Evolutionary conservation across 139 green algal species (phyloP), one percentile per base, ranked within the genome.

Genomic region (Axilococcus clingmanii): DNA sequence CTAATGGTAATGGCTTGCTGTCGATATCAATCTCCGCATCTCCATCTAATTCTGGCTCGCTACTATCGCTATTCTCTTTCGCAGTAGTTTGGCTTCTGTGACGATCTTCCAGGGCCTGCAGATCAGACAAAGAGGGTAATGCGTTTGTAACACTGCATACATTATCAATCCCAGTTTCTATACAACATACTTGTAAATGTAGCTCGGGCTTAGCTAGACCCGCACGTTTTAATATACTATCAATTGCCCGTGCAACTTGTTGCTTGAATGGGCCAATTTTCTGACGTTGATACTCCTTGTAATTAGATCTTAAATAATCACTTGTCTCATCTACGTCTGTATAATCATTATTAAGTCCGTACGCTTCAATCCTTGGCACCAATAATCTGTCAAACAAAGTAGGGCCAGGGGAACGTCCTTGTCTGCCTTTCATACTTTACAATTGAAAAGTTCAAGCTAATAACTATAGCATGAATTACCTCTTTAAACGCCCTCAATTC

Each of bases 281-380:
- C 35, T 71, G 63, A 3, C 83, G 63, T 47, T 77, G 52, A 52
- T 92, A 90, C 64, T 88, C 79, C 28, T 69, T 74, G 56, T 86
- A 79, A 12, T 42, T 58, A 9, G 37, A 31, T 2, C 77, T 44
- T 43, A 92, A 54, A 23, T 76, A 57, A 7, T 83, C 72, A 0
- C 51, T 55, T 12, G 83, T 69, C 7, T 65, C 70, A 4, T 90
- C 78, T 4, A 75, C 60, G 46, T 92, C 83, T 2, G 40, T 73
- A 23, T 72, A 51, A 41, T 74, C 69, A 43, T 84, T 70, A 51
- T 75, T 80, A 1, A 61, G 28, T 2, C 58, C 74, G 61, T 85
- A 87, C n/a, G 74, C 66, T 16, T 77, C 54, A 1, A 89, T 66
- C 5, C 81, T 57, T 1, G 76, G 74, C 7, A 76, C 40, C 9